These are phyloP conservation scores for Aureobasidium sp. DNA, from an alignment of 2,329 filamentous ascomycete genomes.

Conservation along the genomic window DNA sequence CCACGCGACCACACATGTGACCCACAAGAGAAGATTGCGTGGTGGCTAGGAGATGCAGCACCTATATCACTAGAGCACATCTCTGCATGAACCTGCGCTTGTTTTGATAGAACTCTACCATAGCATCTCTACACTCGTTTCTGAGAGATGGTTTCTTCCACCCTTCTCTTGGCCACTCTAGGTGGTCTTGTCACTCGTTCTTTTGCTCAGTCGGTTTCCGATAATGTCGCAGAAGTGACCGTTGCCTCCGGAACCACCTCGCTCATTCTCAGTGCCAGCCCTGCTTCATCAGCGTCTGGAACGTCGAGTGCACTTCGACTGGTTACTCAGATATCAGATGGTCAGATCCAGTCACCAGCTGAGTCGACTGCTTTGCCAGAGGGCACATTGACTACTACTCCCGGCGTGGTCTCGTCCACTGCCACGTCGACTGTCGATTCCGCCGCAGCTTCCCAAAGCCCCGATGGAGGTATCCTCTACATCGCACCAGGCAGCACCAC, in stretches of 20 bases:
- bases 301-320: neutral
- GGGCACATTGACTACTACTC: neutral
- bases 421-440: neutral
- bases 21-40: neutral
- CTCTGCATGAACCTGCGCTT: neutral
- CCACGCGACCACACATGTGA: neutral
- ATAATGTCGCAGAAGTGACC: slow-evolving; percentile 1
- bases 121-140: slow-evolving; percentile 5
- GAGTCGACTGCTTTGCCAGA: neutral
- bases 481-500: neutral
- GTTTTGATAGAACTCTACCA: neutral
- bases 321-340: slow-evolving; percentile 2
- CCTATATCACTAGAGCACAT: neutral
- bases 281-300: neutral
- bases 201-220: neutral
- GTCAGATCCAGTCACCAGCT: neutral
- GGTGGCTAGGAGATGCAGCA: neutral
- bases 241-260: neutral
- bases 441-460: neutral
- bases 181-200: slow-evolving; percentile 1
- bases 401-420: neutral
- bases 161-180: neutral
- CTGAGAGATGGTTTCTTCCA: neutral
- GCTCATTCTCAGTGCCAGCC: neutral
- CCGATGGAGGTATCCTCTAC: neutral